Evolutionary conservation across 2,329 filamentous ascomycete species (phyloP).

Genomic region (Calonectria naviculata): DNA sequence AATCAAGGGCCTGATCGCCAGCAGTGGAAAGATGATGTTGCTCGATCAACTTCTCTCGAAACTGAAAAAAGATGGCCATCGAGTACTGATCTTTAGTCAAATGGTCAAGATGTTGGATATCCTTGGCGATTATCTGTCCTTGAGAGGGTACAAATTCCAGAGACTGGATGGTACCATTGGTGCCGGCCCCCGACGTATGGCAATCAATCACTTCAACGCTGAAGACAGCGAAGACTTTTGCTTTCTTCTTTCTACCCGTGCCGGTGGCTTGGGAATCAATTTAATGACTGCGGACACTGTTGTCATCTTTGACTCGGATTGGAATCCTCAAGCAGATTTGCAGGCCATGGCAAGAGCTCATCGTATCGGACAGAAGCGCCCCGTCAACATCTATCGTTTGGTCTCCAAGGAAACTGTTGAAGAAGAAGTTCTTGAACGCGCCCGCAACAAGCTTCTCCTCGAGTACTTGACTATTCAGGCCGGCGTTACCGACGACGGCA

Average conservation of each 20-base stretch:
- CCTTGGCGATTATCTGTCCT: constrained; percentile 90
- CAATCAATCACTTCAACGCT: constrained; percentile 99
- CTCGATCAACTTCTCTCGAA: constrained; percentile 95
- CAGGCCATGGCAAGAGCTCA: constrained; percentile 99
- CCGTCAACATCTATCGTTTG: constrained; percentile 94
- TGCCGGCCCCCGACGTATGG: constrained; percentile 86
- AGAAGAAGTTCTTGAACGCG: constrained; percentile 95
- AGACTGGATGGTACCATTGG: constrained; percentile 95
- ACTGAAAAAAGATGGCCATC: constrained; percentile 91
- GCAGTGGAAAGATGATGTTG: constrained; percentile 99
- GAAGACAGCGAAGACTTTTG: constrained; percentile 95
- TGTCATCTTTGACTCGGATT: constrained; percentile 97
- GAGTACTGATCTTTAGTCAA: constrained; percentile 97
- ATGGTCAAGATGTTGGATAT: constrained; percentile 99
- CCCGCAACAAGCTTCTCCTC: constrained; percentile 95
- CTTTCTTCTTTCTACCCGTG: constrained; percentile 93
- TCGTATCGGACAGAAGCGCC: constrained; percentile 95
- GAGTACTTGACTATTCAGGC: constrained; percentile 98
- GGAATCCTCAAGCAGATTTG: constrained; percentile 98
- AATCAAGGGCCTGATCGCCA: constrained; percentile 92
- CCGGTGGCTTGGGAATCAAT: constrained; percentile 98
- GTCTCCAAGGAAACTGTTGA: constrained; percentile 99
- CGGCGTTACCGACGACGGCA: constrained; percentile 95
- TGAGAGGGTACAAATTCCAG: constrained; percentile 95
- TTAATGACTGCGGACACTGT: constrained; percentile 99